These are phyloP conservation scores for Ophiostoma sp. DNA, from an alignment of 2,329 filamentous ascomycete species.

Conservation along the genomic window DNA sequence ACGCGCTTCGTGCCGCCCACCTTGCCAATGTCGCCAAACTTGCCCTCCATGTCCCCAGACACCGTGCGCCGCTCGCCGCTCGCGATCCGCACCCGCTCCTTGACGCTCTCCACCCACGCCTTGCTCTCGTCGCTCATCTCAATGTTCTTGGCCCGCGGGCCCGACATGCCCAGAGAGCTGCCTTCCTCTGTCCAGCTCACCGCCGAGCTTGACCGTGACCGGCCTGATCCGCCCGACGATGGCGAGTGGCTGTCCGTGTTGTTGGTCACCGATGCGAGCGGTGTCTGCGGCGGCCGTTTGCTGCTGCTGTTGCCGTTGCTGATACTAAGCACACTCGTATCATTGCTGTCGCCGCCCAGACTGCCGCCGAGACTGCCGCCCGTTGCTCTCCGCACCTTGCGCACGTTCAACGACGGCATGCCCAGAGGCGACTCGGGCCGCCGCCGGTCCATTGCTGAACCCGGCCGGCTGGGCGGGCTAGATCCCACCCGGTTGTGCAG, in stretches of 20 bases:
- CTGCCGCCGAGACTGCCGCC: background rate
- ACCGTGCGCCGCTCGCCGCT: slow-evolving; percentile 50
- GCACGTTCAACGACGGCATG: slow-evolving; percentile 48
- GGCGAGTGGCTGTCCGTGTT: slow-evolving; percentile 38
- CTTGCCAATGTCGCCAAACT: slow-evolving; percentile 66
- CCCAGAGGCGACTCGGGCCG: slow-evolving; percentile 34
- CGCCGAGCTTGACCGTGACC: slow-evolving; percentile 49
- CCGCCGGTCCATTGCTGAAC: slow-evolving; percentile 35
- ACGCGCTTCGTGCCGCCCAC: slow-evolving; percentile 68
- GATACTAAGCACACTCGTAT: background rate
- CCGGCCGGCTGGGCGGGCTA: slow-evolving; percentile 36
- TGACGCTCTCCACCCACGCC: slow-evolving; percentile 77
- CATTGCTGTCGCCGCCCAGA: background rate
- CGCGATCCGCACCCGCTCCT: slow-evolving; percentile 69
- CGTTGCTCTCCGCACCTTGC: slow-evolving; percentile 45
- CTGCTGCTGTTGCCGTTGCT: slow-evolving; percentile 9
- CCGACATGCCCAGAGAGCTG: slow-evolving; percentile 61
- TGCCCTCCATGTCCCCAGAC: slow-evolving; percentile 32
- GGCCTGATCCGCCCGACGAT: slow-evolving; percentile 41
- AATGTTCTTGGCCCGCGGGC: slow-evolving; percentile 59
- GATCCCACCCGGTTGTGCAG: slow-evolving; percentile 29
- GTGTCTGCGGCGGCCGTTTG: slow-evolving; percentile 37
- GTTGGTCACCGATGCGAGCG: slow-evolving; percentile 34
- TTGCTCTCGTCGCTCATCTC: slow-evolving; percentile 67
- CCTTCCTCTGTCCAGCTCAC: slow-evolving; percentile 53